A percentile compares a stretch with the other conserved stretches of the same genome.
Evolutionary conservation across 176 grass and related monocot species (phyloP).

Genomic region (Bromus sterilis): DNA sequence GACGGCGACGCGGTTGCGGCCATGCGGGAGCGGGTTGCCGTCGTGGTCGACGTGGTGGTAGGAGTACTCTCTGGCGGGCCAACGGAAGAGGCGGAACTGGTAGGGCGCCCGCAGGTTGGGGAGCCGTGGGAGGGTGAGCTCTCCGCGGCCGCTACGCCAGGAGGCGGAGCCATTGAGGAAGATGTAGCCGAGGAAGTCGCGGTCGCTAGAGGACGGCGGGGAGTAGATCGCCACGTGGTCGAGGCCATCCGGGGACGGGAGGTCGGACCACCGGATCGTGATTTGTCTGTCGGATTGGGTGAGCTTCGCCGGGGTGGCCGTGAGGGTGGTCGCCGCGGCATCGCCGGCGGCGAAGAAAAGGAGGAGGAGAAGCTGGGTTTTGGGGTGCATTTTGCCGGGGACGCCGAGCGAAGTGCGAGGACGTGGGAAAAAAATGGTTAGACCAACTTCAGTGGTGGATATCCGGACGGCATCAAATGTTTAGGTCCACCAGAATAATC

Average conservation of each 20-base stretch:
- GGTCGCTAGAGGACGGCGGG: conserved; percentile 57
- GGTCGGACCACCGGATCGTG: conserved; percentile 54
- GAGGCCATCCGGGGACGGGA: conserved; percentile 60
- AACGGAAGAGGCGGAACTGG: conserved; percentile 84
- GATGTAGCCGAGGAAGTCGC: conserved; percentile 81
- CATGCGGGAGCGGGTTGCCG: conserved; percentile 63
- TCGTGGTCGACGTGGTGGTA: conserved; percentile 74
- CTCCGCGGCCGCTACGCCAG: conserved; percentile 52
- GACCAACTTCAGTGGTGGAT: no score
- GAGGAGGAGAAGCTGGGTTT: conserved; percentile 24
- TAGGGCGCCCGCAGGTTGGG: conserved; percentile 73
- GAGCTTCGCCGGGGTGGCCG: conserved; percentile 43
- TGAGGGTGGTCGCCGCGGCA: conserved; percentile 36
- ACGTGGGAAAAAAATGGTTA: not conserved
- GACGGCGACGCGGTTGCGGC: conserved; percentile 49
- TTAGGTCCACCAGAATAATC: no score
- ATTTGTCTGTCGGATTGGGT: conserved; percentile 29
- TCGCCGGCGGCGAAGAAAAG: conserved; percentile 30
- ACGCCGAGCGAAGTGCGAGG: not conserved
- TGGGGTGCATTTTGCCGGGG: conserved; percentile 30
- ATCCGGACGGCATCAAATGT: no score
- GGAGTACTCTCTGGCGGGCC: conserved; percentile 58
- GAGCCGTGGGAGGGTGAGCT: conserved; percentile 47
- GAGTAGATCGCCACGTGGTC: conserved; percentile 87
- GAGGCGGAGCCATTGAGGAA: conserved; percentile 72